These are phyloP conservation scores for Cadophora sp. DNA, from an alignment of 2,329 filamentous ascomycete species.

Conservation along the genomic window DNA sequence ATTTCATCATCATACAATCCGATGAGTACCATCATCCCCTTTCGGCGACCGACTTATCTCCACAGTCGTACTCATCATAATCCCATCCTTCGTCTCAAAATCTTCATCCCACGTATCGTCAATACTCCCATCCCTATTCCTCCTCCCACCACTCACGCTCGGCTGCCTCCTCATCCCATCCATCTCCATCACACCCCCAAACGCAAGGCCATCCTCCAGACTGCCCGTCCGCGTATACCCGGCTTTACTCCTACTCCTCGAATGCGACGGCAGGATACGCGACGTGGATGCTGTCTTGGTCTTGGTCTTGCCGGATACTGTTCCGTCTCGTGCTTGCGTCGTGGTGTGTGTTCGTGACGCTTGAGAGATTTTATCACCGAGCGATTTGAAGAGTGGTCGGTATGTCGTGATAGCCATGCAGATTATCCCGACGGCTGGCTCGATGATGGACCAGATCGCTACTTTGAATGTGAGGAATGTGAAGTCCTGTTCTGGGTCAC, in stretches of 20 bases:
- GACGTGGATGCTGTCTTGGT: not conserved
- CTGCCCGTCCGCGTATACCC: not conserved
- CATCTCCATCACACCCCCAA: conserved; percentile 15
- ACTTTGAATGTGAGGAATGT: conserved; percentile 31
- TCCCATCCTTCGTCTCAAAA: conserved; percentile 17
- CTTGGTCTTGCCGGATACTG: conserved; percentile 1
- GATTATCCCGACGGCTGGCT: conserved; percentile 32
- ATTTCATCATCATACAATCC: conserved; percentile 4
- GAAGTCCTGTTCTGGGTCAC: conserved; percentile 27
- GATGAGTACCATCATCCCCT: not conserved
- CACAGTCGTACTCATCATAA: conserved; percentile 19
- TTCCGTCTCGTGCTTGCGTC: not conserved
- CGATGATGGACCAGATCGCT: conserved; percentile 34
- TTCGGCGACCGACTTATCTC: conserved; percentile 16
- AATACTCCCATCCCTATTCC: not conserved
- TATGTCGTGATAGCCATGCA: conserved; percentile 31
- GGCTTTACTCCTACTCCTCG: conserved; percentile 3
- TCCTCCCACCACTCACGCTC: conserved; percentile 9
- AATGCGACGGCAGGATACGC: not conserved
- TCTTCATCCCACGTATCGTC: not conserved
- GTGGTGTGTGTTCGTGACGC: not conserved
- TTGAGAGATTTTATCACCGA: not conserved
- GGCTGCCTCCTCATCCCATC: conserved; percentile 5
- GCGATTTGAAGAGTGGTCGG: conserved; percentile 30
- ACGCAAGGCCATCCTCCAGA: not conserved